Base-by-base conservation (phyloP, 2,329 filamentous ascomycete genomes). In the Fusarium sp. region DNA sequence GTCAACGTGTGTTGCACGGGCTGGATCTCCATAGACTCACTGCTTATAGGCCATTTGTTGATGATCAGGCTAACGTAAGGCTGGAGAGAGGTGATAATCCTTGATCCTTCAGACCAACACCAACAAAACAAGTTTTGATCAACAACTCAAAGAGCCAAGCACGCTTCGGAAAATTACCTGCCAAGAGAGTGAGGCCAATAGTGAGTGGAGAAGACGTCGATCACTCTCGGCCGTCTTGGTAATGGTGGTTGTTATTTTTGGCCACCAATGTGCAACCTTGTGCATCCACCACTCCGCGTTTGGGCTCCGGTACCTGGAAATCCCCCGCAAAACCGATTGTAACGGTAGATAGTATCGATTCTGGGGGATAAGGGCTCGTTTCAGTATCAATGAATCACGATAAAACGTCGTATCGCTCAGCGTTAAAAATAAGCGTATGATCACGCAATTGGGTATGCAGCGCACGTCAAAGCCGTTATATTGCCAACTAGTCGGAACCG, bases 361-460 rank as follows among this genome's bases (percentile, higher is more conserved):
- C 5, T 9, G 2, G 13, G 9, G n/a, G n/a, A n/a, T n/a, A n/a
- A n/a, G 10, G 25, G 10, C 18, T 20, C 11, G 48, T 33, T 47
- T 17, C 21, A 20, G 13, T 18, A 6, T 6, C 4, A 13, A 39
- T 56, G 8, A 43, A 18, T 23, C 27, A 58, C 36, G 37, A 23
- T 39, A 18, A 6, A 20, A 31, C 17, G 6, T 33, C 8, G 7
- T 6, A 39, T 31, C 10, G 13, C 13, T 4, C 8, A 15, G 23
- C n/a, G 6, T 25, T 37, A 9, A 20, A 20, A 10, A 27, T 29
- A 57, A 20, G 15, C 17, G 8, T 40, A 25, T 11, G 13, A 57
- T 62, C 49, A 56, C 58, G 58, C 58, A 54, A 63, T 62, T 25
- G 8, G 5, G 11, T 4, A 23, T 62, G 31, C 18, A n/a, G 33